Evolutionary conservation across 2,329 filamentous ascomycete genomes (phyloP).

Genomic region (Plenodomus biglobosus): DNA sequence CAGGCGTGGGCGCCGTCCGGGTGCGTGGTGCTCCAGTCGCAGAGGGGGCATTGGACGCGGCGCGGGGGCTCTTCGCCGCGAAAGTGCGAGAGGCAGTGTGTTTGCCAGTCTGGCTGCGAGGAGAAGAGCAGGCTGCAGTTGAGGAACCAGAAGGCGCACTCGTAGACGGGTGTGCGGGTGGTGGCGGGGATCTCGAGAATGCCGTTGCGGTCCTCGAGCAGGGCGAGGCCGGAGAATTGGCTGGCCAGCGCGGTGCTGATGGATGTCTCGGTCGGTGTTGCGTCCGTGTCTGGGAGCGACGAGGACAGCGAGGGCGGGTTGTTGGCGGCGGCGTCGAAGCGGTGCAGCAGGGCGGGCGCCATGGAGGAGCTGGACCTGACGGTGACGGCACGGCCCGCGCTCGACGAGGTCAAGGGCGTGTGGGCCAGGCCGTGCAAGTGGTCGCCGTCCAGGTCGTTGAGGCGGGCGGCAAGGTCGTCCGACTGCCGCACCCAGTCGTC

Average conservation of each 20-base stretch:
- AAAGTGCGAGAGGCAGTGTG: conserved; percentile 39
- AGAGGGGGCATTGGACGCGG: conserved; percentile 36
- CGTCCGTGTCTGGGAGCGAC: conserved; percentile 23
- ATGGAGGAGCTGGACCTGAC: conserved; percentile 31
- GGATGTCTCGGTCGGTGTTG: conserved; percentile 29
- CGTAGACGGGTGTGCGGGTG: conserved; percentile 18
- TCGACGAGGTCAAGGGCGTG: conserved; percentile 6
- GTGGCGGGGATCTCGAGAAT: conserved; percentile 23
- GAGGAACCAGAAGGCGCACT: conserved; percentile 42
- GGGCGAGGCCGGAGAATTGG: conserved; percentile 19
- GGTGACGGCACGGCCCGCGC: conserved; percentile 14
- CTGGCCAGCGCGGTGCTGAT: conserved; percentile 30
- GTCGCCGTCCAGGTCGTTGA: conserved; percentile 23
- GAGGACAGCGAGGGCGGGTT: conserved; percentile 31
- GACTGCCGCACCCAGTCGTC: conserved; percentile 29
- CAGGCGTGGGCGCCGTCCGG: conserved; percentile 24
- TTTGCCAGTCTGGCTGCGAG: conserved; percentile 30
- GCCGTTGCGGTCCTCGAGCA: conserved; percentile 34
- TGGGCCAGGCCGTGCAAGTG: conserved; percentile 9
- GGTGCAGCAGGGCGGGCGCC: conserved; percentile 36
- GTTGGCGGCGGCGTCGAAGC: conserved; percentile 22
- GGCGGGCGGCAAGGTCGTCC: conserved; percentile 27
- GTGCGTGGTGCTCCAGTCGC: conserved; percentile 24
- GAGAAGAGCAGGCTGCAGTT: conserved; percentile 27
- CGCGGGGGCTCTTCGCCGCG: conserved; percentile 35